Evolutionary conservation across 1,284 basidiomycete species (phyloP).

Genomic region (Lignosus rhinocerotis): DNA sequence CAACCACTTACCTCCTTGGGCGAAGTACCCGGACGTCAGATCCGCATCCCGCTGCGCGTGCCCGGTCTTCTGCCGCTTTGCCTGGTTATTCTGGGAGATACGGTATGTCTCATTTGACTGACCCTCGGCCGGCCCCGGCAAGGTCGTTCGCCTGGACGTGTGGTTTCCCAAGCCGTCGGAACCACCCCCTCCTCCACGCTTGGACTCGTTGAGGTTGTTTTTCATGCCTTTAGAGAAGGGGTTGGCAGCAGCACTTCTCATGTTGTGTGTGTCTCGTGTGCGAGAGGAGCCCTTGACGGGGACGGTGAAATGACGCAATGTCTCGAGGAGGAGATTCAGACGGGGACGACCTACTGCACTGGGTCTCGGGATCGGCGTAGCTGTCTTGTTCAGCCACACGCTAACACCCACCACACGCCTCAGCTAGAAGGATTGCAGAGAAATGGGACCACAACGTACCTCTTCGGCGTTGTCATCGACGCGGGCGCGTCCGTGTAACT

Average conservation of each 20-base stretch:
- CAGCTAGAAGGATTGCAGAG: not conserved
- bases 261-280: not conserved
- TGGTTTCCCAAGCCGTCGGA: not conserved
- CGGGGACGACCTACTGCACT: not conserved
- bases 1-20: conserved; percentile 11
- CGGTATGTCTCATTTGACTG: not conserved
- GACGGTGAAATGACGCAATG: not conserved
- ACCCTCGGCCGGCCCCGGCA: not conserved
- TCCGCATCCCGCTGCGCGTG: not conserved
- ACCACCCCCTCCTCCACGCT: not conserved
- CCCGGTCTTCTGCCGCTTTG: conserved; percentile 12
- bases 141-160: conserved; percentile 2
- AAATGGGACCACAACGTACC: not conserved
- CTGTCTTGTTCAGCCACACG: not conserved
- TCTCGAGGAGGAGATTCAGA: not conserved
- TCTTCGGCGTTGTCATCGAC: not conserved
- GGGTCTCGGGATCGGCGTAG: not conserved
- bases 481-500: conserved; percentile 3
- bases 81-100: not conserved
- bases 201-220: not conserved
- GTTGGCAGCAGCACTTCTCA: not conserved
- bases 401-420: not conserved
- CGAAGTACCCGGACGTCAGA: conserved; percentile 2
- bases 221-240: not conserved
- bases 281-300: not conserved